Conservation (phyloP, 2,329 filamentous ascomycete genomes). For the Fusarium poae region DNA sequence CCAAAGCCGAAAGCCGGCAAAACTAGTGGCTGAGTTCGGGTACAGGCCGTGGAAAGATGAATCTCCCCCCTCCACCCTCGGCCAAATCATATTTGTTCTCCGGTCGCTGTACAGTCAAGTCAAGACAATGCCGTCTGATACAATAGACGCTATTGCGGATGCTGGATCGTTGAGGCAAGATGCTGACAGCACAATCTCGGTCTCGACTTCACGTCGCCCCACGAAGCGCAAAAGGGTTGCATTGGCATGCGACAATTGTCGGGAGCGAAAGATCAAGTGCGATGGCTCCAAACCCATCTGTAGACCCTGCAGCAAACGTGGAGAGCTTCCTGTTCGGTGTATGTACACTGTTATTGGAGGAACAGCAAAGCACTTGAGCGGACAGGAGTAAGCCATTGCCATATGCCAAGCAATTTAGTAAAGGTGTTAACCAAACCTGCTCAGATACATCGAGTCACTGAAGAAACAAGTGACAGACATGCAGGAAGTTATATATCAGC, state of each 20-base stretch:
- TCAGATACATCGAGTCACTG: neutral
- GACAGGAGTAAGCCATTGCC: neutral
- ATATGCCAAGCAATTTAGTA: no score
- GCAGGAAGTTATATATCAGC: slow-evolving; percentile 9
- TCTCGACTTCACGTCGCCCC: neutral
- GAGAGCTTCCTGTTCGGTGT: neutral
- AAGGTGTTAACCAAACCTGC: neutral
- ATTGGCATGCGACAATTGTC: slow-evolving; percentile 18
- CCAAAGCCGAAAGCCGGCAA: neutral
- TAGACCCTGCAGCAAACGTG: slow-evolving; percentile 11
- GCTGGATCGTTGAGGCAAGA: neutral
- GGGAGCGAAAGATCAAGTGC: slow-evolving; percentile 18
- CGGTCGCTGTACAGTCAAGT: neutral
- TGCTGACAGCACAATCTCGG: neutral
- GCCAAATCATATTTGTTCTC: neutral
- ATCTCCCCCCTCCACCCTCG: neutral
- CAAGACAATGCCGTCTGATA: neutral
- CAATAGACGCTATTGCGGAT: neutral
- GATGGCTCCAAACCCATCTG: slow-evolving; percentile 11
- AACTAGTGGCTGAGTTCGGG: neutral
- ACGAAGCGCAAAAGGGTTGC: slow-evolving; percentile 11
- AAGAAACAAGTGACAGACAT: slow-evolving; percentile 13
- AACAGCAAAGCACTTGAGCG: neutral
- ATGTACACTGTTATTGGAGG: neutral
- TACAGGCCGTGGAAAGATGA: slow-evolving; percentile 12